Conservation (phyloP, 805 yeast species). For the Starmerella apis region DNA sequence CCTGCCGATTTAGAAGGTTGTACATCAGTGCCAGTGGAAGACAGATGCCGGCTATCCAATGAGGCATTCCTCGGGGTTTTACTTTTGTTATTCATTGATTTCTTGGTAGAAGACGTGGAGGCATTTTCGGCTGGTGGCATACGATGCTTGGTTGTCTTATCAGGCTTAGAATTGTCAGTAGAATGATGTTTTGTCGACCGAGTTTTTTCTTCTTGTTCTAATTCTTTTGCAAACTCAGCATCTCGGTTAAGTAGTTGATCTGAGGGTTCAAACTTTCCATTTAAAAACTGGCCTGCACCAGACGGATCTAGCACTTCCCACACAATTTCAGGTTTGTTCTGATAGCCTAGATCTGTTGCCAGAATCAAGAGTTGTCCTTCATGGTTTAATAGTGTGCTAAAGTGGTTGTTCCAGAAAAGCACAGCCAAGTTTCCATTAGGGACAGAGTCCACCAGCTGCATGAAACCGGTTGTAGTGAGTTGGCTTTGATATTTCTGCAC, state of each 20-base stretch:
- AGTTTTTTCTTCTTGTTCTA: slow-evolving; percentile 27
- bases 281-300: slow-evolving; percentile 65
- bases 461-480: slow-evolving; percentile 58
- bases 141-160: neutral
- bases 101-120: neutral
- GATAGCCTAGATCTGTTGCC: slow-evolving; percentile 65
- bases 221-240: slow-evolving; percentile 28
- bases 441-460: slow-evolving; percentile 38
- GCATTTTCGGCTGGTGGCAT: too few species aligned
- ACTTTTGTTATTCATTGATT: neutral
- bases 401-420: slow-evolving; percentile 84
- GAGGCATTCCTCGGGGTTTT: neutral
- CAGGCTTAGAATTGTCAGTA: neutral
- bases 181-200: neutral
- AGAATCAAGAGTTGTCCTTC: slow-evolving; percentile 47
- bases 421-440: slow-evolving; percentile 50
- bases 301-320: slow-evolving; percentile 72
- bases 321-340: slow-evolving; percentile 41
- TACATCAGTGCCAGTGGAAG: neutral
- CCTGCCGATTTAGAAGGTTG: neutral
- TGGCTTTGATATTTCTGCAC: slow-evolving; percentile 61
- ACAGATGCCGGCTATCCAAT: neutral
- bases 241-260: slow-evolving; percentile 24
- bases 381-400: slow-evolving; percentile 48
- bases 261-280: slow-evolving; percentile 50